Base-by-base conservation (phyloP, 345 rosid genomes). In the Erucastrum elatum region DNA sequence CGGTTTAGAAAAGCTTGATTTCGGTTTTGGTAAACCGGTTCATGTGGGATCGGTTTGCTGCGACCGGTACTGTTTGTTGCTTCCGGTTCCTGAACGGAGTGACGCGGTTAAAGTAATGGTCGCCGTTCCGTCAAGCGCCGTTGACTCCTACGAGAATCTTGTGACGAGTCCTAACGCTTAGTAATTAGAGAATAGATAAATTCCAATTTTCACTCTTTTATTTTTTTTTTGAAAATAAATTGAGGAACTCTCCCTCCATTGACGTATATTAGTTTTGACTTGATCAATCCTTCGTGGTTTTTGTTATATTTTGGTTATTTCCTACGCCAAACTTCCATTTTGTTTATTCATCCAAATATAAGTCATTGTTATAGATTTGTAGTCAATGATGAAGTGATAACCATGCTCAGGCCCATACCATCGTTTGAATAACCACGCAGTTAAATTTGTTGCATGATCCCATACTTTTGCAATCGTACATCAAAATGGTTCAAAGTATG, bases 1-100 rank as follows among this genome's bases (percentile, higher is more conserved):
- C 56, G 98, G 97, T 39, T 77, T 94, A 31, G 96, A 94, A 3
- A 82, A 68, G 75, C 85, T 91, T 78, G 95, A 94, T 89, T 88
- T 94, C 3, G 97, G 97, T 49, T 70, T 91, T 63, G 97, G 91
- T 26, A 87, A 74, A 68, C 94, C 97, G 13, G 82, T 87, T 34
- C 86, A 88, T 10, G 89, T 90, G 67, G 95, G 90, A 1, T 85
- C 97, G 34, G 73, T 91, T 30, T 91, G 94, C 58, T 82, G 91
- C 4, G 95, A 91, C 62, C 85, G 87, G 60, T 94, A 91, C 66
- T 94, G 98, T 78, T 71, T 90, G 77, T 81, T 94, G 31, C 73
- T 90, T 73, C 98, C 98, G 41, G 89, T 87, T 61, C 70, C 62
- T 15, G 84, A 87, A 74, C 82, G 72, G 75, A 64, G 80, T 80